Conservation (phyloP, 306 rosid genomes). For the Mimosa bimucronata region DNA sequence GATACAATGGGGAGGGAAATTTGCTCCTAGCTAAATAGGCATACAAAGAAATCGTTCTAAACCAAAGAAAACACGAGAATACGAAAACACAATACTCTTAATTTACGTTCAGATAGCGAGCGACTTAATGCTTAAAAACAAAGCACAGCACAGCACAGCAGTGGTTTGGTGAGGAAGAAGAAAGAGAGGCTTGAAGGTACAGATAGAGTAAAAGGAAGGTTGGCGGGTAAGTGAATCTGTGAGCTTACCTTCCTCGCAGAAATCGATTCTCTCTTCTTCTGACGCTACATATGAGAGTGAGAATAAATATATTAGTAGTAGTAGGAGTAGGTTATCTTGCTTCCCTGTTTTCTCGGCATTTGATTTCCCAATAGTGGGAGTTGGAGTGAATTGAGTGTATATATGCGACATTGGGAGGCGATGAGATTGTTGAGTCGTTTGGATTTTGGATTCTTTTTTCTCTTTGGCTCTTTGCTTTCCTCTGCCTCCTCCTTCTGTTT, state of each 20-base stretch:
- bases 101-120: neutral
- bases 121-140: neutral
- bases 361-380: neutral
- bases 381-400: neutral
- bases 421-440: neutral
- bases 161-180: slow-evolving; percentile 3
- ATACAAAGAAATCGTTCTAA: slow-evolving; percentile 11
- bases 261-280: neutral
- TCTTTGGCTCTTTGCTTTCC: neutral
- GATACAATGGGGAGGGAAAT: slow-evolving; percentile 15
- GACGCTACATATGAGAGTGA: neutral
- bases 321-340: neutral
- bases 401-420: neutral
- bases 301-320: neutral
- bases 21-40: slow-evolving; percentile 32
- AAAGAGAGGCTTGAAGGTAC: slow-evolving; percentile 24
- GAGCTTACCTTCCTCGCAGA: slow-evolving; percentile 3
- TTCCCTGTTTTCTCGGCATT: neutral
- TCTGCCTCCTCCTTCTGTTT: too few relatives aligned
- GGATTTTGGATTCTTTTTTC: too few relatives aligned
- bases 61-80: neutral
- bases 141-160: too few relatives aligned
- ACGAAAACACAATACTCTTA: neutral
- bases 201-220: slow-evolving; percentile 6
- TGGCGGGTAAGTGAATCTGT: slow-evolving; percentile 44